Evolutionary conservation across 208 protist species (phyloP).

Genomic region (Histomonas meleagridis): DNA sequence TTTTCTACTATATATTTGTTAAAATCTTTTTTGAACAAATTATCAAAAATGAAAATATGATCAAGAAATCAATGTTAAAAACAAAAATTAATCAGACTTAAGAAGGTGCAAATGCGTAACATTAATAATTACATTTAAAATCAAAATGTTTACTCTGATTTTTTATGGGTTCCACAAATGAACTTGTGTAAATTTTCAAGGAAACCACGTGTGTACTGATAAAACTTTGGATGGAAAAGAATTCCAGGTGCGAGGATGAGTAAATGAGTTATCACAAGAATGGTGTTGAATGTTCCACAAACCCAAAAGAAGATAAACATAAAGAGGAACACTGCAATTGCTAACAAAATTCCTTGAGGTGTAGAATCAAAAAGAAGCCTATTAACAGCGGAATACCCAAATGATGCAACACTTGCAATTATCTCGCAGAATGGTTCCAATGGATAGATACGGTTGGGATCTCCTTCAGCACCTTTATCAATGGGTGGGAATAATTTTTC

Average conservation of each 20-base stretch:
- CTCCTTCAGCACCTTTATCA: neutral
- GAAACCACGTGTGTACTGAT: no score
- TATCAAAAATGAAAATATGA: no score
- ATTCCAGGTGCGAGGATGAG: constrained; percentile 19
- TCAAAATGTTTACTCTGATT: no score
- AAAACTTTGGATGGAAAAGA: neutral
- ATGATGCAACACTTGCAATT: neutral
- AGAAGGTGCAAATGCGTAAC: no score
- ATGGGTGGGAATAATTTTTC: neutral
- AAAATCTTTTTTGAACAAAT: no score
- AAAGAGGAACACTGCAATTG: neutral
- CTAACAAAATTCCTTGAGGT: neutral
- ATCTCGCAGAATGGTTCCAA: neutral
- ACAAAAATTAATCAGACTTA: no score
- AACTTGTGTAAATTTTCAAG: no score
- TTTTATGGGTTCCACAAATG: no score
- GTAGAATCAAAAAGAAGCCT: neutral
- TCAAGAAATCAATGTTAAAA: no score
- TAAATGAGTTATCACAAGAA: neutral
- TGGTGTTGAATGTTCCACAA: neutral
- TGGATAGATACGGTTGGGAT: neutral
- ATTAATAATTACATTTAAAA: no score
- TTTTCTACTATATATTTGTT: no score
- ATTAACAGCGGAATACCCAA: no score
- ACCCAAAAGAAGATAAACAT: neutral